phyloP scores from a whole-genome alignment of 371 early-diverging fungal species.

The Paraphysoderma sedebokerense region DNA sequence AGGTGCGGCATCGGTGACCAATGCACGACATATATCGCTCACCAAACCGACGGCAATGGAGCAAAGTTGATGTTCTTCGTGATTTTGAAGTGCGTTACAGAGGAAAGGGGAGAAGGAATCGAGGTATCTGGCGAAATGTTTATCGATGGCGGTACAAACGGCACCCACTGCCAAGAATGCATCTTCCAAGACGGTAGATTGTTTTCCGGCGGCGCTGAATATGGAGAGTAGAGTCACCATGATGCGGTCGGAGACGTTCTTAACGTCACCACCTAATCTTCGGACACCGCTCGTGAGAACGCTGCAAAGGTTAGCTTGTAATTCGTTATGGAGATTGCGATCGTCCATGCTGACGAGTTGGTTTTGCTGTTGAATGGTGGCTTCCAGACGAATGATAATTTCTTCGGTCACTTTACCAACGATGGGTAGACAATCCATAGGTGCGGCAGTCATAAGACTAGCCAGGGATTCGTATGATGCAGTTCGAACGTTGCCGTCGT shows the following conservation, averaged over 20 bases:
- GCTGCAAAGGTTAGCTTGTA: slow-evolving; percentile 76
- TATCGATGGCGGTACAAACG: slow-evolving; percentile 49
- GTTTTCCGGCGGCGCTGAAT: slow-evolving; percentile 37
- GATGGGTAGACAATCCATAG: slow-evolving; percentile 53
- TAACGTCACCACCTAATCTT: slow-evolving; percentile 45
- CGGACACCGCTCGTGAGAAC: slow-evolving; percentile 66
- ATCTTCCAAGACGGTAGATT: slow-evolving; percentile 80
- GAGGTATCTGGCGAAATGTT: slow-evolving; percentile 66
- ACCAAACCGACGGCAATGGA: slow-evolving; percentile 82
- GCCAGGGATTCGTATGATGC: slow-evolving; percentile 87
- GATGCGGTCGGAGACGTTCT: slow-evolving; percentile 58
- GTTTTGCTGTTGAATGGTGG: slow-evolving; percentile 31
- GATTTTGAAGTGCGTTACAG: slow-evolving; percentile 61
- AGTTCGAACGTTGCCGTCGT: slow-evolving; percentile 67
- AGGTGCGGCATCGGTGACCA: slow-evolving; percentile 38
- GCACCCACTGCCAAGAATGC: slow-evolving; percentile 78
- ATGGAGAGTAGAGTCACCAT: slow-evolving; percentile 32
- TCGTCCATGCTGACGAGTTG: slow-evolving; percentile 68
- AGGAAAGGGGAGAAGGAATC: slow-evolving; percentile 71
- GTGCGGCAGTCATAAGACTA: slow-evolving; percentile 42
- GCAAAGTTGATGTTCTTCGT: slow-evolving; percentile 75
- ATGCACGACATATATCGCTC: slow-evolving; percentile 85
- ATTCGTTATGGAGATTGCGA: slow-evolving; percentile 53
- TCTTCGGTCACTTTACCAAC: slow-evolving; percentile 52
- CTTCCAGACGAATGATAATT: slow-evolving; percentile 59